Conservation (phyloP, 805 yeast species). For the Zygotorulaspora florentina region DNA sequence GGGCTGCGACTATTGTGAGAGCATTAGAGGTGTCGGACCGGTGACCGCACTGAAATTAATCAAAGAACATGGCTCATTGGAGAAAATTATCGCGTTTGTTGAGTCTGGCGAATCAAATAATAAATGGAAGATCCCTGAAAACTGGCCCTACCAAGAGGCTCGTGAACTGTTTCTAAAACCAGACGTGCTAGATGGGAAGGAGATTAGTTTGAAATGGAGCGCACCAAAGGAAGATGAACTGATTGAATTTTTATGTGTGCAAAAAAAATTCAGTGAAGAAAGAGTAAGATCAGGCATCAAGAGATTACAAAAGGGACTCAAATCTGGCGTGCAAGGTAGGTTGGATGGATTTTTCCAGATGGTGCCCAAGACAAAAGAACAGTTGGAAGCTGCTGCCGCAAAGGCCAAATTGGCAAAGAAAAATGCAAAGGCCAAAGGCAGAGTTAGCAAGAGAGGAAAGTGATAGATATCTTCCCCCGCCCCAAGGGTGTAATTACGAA, state of each 20-base stretch:
- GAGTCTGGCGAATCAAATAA: conserved; percentile 42
- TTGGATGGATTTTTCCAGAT: conserved; percentile 88
- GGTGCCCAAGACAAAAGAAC: conserved; percentile 47
- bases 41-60: conserved; percentile 87
- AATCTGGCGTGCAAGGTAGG: conserved; percentile 85
- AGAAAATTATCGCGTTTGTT: conserved; percentile 65
- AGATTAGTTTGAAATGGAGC: conserved; percentile 73
- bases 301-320: conserved; percentile 76
- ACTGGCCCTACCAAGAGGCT: conserved; percentile 91
- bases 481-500: background rate
- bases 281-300: conserved; percentile 84
- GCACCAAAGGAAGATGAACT: conserved; percentile 86
- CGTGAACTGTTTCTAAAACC: conserved; percentile 79
- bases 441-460: conserved; percentile 23
- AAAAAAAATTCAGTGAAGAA: conserved; percentile 91
- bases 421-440: conserved; percentile 19
- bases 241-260: conserved; percentile 73
- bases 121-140: conserved; percentile 84
- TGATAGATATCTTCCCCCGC: background rate
- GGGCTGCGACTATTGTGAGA: conserved; percentile 97
- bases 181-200: conserved; percentile 62
- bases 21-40: conserved; percentile 94
- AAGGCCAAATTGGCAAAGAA: conserved; percentile 32
- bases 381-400: conserved; percentile 36
- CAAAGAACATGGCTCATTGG: conserved; percentile 77